Conservation (phyloP, 2,329 filamentous ascomycete species). For the Colletotrichum musae region DNA sequence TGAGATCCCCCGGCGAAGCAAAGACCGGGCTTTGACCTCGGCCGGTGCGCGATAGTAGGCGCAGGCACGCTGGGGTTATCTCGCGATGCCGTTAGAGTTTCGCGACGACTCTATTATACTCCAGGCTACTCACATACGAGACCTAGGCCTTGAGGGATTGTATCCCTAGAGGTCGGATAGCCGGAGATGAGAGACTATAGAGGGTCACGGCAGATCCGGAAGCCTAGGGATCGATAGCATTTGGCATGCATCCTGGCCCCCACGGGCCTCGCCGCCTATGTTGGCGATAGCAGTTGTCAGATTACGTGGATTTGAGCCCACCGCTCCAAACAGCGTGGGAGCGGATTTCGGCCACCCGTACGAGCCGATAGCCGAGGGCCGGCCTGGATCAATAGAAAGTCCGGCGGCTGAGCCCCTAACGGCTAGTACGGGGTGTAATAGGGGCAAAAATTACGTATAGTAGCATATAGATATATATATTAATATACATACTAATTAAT, state of each 20-base stretch:
- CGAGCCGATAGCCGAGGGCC: too few species aligned
- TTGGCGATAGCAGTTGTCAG: too few species aligned
- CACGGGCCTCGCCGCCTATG: too few species aligned
- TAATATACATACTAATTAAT: too few species aligned
- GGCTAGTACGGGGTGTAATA: too few species aligned
- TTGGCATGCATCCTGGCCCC: not conserved
- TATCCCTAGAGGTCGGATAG: not conserved
- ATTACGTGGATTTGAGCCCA: too few species aligned
- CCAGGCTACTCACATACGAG: not conserved
- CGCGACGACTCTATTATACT: constrained; percentile 8
- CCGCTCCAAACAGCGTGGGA: too few species aligned
- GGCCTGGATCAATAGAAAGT: too few species aligned
- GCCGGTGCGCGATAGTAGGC: not conserved
- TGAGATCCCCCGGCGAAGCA: not conserved
- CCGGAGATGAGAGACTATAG: not conserved
- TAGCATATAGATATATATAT: too few species aligned
- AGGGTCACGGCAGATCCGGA: not conserved
- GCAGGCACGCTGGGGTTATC: not conserved
- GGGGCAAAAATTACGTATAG: too few species aligned
- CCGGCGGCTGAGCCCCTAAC: too few species aligned
- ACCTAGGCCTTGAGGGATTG: not conserved
- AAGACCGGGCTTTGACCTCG: not conserved
- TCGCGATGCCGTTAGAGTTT: constrained; percentile 12
- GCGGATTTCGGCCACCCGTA: too few species aligned
- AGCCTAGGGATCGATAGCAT: not conserved